Evolutionary conservation across 805 yeast genomes (phyloP).

Genomic region (Metschnikowia bowlesiae): DNA sequence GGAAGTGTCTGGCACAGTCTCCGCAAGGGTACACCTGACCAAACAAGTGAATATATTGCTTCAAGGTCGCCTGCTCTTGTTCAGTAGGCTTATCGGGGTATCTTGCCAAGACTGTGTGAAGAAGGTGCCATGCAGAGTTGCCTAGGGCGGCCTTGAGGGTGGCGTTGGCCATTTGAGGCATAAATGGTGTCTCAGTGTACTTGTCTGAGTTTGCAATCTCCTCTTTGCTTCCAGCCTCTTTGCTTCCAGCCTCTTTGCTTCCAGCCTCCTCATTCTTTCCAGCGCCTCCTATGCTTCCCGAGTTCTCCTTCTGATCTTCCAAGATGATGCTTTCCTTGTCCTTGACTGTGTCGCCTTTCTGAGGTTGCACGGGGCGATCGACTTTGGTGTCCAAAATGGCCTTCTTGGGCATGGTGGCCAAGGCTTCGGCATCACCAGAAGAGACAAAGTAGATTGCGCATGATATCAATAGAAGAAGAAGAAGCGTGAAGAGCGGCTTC

Average conservation of each 20-base stretch:
- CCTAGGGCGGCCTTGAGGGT: conserved; percentile 82
- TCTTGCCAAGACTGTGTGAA: conserved; percentile 89
- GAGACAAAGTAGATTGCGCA: conserved; percentile 19
- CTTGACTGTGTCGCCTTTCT: neutral
- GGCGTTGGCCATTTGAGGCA: conserved; percentile 93
- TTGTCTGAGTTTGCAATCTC: neutral
- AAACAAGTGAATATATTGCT: conserved; percentile 63
- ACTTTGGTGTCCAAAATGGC: neutral
- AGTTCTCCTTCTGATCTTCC: neutral
- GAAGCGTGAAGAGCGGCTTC: conserved; percentile 13
- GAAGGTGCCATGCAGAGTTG: conserved; percentile 81
- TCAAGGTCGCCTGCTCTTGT: conserved; percentile 59
- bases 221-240: neutral
- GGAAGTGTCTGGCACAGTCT: conserved; percentile 93
- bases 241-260: no score
- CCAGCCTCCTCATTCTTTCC: no score
- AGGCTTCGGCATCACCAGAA: conserved; percentile 12
- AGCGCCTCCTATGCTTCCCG: neutral
- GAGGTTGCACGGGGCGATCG: neutral
- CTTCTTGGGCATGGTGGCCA: conserved; percentile 3
- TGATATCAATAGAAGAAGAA: conserved; percentile 11
- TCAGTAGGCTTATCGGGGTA: conserved; percentile 79
- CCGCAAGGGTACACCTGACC: conserved; percentile 96
- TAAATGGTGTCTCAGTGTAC: conserved; percentile 52
- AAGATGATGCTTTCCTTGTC: neutral